Evolutionary conservation across 495 filamentous ascomycete species (phyloP), one percentile per base, ranked within the genome.

Genomic region (Umbilicaria muhlenbergii): DNA sequence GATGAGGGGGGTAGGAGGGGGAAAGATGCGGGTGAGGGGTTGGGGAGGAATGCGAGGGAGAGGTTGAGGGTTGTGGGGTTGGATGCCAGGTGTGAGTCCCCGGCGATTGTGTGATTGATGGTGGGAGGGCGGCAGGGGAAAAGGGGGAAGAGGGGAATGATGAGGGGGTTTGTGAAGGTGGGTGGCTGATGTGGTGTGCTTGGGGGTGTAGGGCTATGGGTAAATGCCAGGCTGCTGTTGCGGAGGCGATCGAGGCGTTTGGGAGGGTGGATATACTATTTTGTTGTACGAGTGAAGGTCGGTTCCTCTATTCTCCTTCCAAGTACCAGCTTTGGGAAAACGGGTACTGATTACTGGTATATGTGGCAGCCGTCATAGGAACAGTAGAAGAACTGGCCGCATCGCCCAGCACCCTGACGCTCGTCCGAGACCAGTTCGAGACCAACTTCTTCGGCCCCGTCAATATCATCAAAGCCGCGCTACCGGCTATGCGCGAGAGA

Each of bases 381-480:
- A 83, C 88, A 11, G 80, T 98, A 11, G 91, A 98, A 58, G 91
- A 98, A 59, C 70, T 95, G 18, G 75, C 76, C 5, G 78, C 81
- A 24, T 74, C 73, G n/a, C 65, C 72, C 6, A 71, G 79, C 14
- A 86, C 83, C 12, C 65, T 78, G 53, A 83, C 81, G 39, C 68
- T 94, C 24, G 24, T 92, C 12, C 77, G 81, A 42, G 81, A 89
- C 53, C 88, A 94, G 58, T 95, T 95, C 61, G 83, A 89, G 62
- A 95, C 87, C 28, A 98, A 98, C 58, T 92, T 94, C 65, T 86
- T 87, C 61, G 91, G 91, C 42, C 89, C 86, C 0, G 50, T 95
- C 49, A 96, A 95, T 59, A 82, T 93, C 57, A 93, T 98, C 66
- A 94, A 91, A 59, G 81, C 87, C 17, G 73, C 77, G 11, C 67